A percentile compares a stretch with the other conserved stretches of the same genome.
Evolutionary conservation across 192 early-diverging fungal genomes (phyloP).

Genomic region (Linnemannia exigua): DNA sequence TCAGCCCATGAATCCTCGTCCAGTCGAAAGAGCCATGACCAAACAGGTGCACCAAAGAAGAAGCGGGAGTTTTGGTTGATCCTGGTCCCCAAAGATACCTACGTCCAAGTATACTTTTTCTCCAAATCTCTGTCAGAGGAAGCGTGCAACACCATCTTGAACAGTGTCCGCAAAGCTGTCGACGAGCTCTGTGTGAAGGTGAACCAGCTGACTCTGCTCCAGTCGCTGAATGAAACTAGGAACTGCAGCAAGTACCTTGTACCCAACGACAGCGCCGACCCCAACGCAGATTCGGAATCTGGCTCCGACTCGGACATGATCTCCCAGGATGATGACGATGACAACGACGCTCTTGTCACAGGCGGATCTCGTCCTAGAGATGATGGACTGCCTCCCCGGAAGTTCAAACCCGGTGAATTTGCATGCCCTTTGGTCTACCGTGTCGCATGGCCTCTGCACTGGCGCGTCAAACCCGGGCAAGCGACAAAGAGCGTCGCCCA

Average conservation of each 20-base stretch:
- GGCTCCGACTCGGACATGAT: conserved; percentile 62
- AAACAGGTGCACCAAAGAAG: not conserved
- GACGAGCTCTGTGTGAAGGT: conserved; percentile 72
- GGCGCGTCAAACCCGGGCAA: conserved; percentile 76
- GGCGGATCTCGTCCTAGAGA: conserved; percentile 21
- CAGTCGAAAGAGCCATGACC: conserved; percentile 24
- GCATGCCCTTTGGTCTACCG: conserved; percentile 77
- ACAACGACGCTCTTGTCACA: conserved; percentile 64
- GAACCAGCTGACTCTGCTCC: conserved; percentile 74
- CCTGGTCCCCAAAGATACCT: conserved; percentile 63
- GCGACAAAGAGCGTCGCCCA: conserved; percentile 73
- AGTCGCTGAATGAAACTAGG: conserved; percentile 71
- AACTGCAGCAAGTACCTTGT: conserved; percentile 69
- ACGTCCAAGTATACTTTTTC: conserved; percentile 77
- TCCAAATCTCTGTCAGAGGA: conserved; percentile 70
- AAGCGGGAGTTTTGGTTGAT: conserved; percentile 77
- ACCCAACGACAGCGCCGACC: conserved; percentile 24
- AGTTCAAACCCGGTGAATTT: conserved; percentile 75
- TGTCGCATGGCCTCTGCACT: conserved; percentile 78
- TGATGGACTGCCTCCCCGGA: conserved; percentile 41
- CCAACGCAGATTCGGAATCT: conserved; percentile 40
- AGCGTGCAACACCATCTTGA: conserved; percentile 67
- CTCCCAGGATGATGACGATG: conserved; percentile 73
- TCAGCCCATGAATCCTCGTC: not conserved
- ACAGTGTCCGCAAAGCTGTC: conserved; percentile 67